Evolutionary conservation across 2,329 filamentous ascomycete species (phyloP).

Genomic region (Tolypocladium album): DNA sequence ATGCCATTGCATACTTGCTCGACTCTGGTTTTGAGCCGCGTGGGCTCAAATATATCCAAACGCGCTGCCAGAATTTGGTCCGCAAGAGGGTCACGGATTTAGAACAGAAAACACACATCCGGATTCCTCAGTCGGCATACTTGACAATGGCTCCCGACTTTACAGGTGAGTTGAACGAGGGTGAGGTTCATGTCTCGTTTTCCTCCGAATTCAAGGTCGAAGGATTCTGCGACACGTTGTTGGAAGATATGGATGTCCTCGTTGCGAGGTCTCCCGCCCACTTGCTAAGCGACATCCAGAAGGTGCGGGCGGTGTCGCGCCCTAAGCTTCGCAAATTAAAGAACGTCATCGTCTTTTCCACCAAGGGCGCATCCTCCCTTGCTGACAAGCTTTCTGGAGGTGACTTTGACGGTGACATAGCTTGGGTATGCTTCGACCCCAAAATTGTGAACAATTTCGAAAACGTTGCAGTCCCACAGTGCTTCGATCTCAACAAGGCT

Average conservation of each 20-base stretch:
- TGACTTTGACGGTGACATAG: conserved; percentile 72
- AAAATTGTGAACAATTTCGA: conserved; percentile 54
- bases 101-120: conserved; percentile 47
- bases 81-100: conserved; percentile 40
- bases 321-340: conserved; percentile 55
- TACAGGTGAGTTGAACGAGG: conserved; percentile 44
- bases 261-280: conserved; percentile 62
- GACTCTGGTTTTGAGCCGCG: conserved; percentile 48
- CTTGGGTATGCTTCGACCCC: conserved; percentile 68
- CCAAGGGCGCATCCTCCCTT: conserved; percentile 47
- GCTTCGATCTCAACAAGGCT: conserved; percentile 29
- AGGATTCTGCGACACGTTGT: conserved; percentile 38
- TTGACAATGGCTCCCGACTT: conserved; percentile 62
- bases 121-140: conserved; percentile 49
- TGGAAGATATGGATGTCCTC: conserved; percentile 50
- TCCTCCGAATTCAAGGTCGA: conserved; percentile 51
- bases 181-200: conserved; percentile 59
- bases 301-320: conserved; percentile 47
- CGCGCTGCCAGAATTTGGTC: conserved; percentile 35
- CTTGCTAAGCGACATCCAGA: conserved; percentile 62
- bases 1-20: conserved; percentile 43
- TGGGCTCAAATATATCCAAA: conserved; percentile 35
- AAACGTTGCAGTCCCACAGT: conserved; percentile 34
- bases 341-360: conserved; percentile 71
- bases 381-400: conserved; percentile 66